A percentile compares a stretch with the other conserved stretches of the same genome.
Evolutionary conservation across 2,329 filamentous ascomycete species (phyloP).

Genomic region (Pseudofabraea citricarpa): DNA sequence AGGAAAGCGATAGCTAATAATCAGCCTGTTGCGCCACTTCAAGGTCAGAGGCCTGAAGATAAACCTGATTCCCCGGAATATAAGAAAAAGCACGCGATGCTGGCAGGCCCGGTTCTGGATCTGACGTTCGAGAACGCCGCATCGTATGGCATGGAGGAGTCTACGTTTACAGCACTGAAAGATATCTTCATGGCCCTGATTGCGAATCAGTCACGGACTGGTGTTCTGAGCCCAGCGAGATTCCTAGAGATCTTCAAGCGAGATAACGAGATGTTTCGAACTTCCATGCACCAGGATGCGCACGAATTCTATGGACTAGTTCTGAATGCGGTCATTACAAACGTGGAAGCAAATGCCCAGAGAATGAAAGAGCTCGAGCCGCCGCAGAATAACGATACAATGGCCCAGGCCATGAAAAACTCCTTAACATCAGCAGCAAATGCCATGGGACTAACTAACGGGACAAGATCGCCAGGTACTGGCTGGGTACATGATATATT

Average conservation of each 20-base stretch:
- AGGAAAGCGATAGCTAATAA: constrained; percentile 49
- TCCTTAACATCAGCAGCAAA: constrained; percentile 35
- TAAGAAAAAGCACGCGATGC: constrained; percentile 93
- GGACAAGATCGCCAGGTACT: constrained; percentile 54
- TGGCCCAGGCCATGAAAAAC: constrained; percentile 47
- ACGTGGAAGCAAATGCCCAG: constrained; percentile 83
- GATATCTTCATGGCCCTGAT: constrained; percentile 94
- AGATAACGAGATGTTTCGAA: constrained; percentile 96
- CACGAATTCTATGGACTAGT: constrained; percentile 95
- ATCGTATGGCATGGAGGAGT: constrained; percentile 89
- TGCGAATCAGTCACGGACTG: constrained; percentile 73
- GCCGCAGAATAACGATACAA: constrained; percentile 34
- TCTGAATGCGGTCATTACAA: constrained; percentile 92
- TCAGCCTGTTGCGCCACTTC: constrained; percentile 49
- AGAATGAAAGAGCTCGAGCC: constrained; percentile 49
- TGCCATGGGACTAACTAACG: constrained; percentile 30
- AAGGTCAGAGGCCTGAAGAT: constrained; percentile 66
- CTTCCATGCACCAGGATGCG: constrained; percentile 96
- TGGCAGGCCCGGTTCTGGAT: constrained; percentile 81
- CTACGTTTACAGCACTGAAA: constrained; percentile 88
- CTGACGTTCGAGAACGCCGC: constrained; percentile 75
- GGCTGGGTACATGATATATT: constrained; percentile 98
- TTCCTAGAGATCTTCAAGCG: constrained; percentile 91
- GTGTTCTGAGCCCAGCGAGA: constrained; percentile 85
- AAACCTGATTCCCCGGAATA: constrained; percentile 93